Evolutionary conservation across 192 early-diverging fungal genomes (phyloP), one percentile per base, ranked within the genome.

Genomic region (Linnemannia exigua): DNA sequence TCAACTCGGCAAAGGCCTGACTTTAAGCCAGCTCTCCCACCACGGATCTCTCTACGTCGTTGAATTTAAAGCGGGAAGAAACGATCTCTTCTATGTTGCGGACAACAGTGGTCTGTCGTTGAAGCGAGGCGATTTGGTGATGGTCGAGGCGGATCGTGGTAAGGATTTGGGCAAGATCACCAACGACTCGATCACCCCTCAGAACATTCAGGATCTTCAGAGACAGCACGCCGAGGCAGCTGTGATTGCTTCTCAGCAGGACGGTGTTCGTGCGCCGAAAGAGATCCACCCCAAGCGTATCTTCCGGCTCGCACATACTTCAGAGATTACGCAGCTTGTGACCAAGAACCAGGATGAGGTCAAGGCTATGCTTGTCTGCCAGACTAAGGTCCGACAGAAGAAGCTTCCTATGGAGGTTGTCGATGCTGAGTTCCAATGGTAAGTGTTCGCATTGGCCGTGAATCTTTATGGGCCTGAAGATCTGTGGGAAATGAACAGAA

Each of bases 341-440:
- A 86, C 84, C 76, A 99, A 99, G 88, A 91, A 91, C 66, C 91
- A 96, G 25, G 98, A 99, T 82, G 98, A 99, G 87, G 92, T 94
- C 48, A 97, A 95, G 82, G 96, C 98, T 9, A 91, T 96, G 87
- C 88, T 89, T 38, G 91, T 97, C 33, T 99, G 98, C 82, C 97
- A 97, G 79, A 90, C 88, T 48, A 99, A 98, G 87, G 98, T 97
- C 67, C 90, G 94, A 71, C 95, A 97, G 77, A 95, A 95, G 89
- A 95, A 95, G 79, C 90, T 99, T 44, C 95, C 96, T 22, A 99
- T 99, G 98, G 93, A 96, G 75, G 95, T 99, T 35, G 96, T 97
- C 1, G 97, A 98, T 82, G 98, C 98, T 28, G 98, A 99, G 89
- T 99, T 96, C 77, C 98, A 99, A 89, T 99, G 98, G 96, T 96